A percentile compares a stretch with the other conserved stretches of the same genome.
phyloP scores from a whole-genome alignment of 768 basidiomycete genomes.

The Suillus paluster region DNA sequence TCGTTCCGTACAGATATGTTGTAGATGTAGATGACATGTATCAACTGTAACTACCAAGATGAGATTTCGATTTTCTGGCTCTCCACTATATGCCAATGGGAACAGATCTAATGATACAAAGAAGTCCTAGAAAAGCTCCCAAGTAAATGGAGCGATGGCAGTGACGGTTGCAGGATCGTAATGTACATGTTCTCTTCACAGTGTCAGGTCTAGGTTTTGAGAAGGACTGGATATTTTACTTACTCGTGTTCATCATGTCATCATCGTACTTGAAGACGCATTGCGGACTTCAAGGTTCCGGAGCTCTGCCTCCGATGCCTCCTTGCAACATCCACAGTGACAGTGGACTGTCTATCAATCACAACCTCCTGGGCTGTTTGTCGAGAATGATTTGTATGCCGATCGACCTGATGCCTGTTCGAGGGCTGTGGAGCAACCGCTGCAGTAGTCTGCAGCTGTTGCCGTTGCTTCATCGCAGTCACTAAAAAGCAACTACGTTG shows the following conservation, averaged over 20 bases:
- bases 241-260: conserved; percentile 4
- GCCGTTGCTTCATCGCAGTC: conserved; percentile 29
- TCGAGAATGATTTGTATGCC: conserved; percentile 36
- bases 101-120: conserved; percentile 12
- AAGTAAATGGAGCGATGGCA: not conserved
- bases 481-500: conserved; percentile 23
- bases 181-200: not conserved
- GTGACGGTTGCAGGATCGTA: not conserved
- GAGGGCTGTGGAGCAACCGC: conserved; percentile 24
- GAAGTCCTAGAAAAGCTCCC: not conserved
- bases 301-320: conserved; percentile 36
- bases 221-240: not conserved
- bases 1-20: not conserved
- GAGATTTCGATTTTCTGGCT: conserved; percentile 7
- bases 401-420: conserved; percentile 24
- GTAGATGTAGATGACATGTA: not conserved
- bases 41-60: not conserved
- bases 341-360: conserved; percentile 32
- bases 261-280: conserved; percentile 41
- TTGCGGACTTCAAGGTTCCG: conserved; percentile 40
- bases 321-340: conserved; percentile 33
- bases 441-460: conserved; percentile 14
- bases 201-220: not conserved
- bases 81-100: conserved; percentile 17
- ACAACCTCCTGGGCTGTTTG: conserved; percentile 28